These are phyloP conservation scores for Cymodocea nodosa DNA, from an alignment of 116 monocot genomes.

Conservation along the genomic window DNA sequence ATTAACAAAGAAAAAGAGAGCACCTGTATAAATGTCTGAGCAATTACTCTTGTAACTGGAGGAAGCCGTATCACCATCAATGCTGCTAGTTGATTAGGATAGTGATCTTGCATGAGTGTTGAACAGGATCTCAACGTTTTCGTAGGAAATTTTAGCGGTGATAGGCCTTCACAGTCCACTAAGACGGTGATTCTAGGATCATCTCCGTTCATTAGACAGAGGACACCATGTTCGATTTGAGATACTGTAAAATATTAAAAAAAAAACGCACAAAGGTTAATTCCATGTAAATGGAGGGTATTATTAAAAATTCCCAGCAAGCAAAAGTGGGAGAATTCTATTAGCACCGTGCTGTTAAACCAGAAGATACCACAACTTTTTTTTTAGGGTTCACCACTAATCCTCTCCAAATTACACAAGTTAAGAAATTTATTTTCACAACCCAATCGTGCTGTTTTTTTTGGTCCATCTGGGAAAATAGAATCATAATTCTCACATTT, in stretches of 20 bases:
- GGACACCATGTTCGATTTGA: constrained; percentile 66
- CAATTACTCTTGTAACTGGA: constrained; percentile 47
- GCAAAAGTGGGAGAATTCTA: not conserved
- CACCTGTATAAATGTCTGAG: constrained; percentile 78
- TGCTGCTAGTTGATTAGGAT: constrained; percentile 67
- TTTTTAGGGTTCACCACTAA: too few relatives aligned
- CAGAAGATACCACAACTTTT: too few relatives aligned
- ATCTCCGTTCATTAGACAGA: constrained; percentile 51
- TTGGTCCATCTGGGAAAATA: too few relatives aligned
- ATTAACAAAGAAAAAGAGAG: not conserved
- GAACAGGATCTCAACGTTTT: constrained; percentile 76
- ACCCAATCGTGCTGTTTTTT: too few relatives aligned
- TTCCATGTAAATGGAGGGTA: not conserved
- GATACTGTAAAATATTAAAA: constrained; percentile 52
- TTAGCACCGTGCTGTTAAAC: not conserved
- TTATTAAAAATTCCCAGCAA: not conserved
- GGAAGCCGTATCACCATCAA: constrained; percentile 66
- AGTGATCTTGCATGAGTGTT: constrained; percentile 79
- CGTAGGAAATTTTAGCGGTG: constrained; percentile 75
- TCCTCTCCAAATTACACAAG: too few relatives aligned
- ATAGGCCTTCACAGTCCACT: constrained; percentile 76
- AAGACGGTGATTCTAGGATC: constrained; percentile 64
- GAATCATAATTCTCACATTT: too few relatives aligned
- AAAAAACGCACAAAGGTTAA: constrained; percentile 1
- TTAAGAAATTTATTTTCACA: too few relatives aligned